A percentile compares a stretch with the other conserved stretches of the same genome.
Conservation (phyloP, 2,329 filamentous ascomycete genomes). For the Whalleya microplaca region DNA sequence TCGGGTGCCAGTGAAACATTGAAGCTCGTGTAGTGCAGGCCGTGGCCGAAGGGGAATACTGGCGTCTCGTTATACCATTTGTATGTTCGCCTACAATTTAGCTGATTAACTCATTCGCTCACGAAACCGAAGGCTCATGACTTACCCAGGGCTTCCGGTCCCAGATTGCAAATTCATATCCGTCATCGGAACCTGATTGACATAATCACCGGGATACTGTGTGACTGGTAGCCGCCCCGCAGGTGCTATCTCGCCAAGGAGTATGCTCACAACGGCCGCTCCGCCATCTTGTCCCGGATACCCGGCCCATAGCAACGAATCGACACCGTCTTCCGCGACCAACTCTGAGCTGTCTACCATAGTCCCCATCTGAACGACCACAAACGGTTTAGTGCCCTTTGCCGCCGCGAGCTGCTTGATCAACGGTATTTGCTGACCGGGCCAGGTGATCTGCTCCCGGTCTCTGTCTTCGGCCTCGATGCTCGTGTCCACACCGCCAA, state of each 20-base stretch:
- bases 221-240: conserved; percentile 60
- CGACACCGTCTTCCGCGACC: conserved; percentile 50
- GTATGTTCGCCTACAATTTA: conserved; percentile 50
- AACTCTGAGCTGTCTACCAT: conserved; percentile 56
- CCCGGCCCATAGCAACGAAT: conserved; percentile 58
- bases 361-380: conserved; percentile 54
- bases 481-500: conserved; percentile 57
- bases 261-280: conserved; percentile 55
- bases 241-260: conserved; percentile 53
- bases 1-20: conserved; percentile 25
- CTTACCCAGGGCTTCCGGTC: conserved; percentile 47
- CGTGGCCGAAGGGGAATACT: conserved; percentile 57
- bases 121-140: background rate
- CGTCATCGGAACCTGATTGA: conserved; percentile 53
- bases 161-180: conserved; percentile 59
- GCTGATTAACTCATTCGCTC: background rate
- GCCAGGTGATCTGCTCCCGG: conserved; percentile 55
- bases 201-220: conserved; percentile 58
- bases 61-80: conserved; percentile 58
- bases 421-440: conserved; percentile 53
- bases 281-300: conserved; percentile 66
- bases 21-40: conserved; percentile 63
- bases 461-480: conserved; percentile 58
- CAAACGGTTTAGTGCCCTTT: conserved; percentile 48
- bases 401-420: conserved; percentile 49